Evolutionary conservation across 2,329 filamentous ascomycete genomes (phyloP).

Genomic region (Aspergillus quadrilineatus): DNA sequence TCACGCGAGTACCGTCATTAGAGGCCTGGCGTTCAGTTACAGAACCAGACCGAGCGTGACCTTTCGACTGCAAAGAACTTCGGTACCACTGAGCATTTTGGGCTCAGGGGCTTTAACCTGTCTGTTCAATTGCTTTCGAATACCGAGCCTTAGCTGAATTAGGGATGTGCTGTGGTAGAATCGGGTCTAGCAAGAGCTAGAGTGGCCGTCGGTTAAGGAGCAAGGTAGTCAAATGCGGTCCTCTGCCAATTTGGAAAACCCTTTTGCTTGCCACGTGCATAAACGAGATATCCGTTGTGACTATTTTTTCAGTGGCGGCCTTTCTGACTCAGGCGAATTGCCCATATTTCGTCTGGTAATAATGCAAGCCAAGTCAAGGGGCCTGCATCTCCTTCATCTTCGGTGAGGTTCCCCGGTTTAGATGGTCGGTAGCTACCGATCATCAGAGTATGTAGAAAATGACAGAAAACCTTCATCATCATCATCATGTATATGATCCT

Average conservation of each 20-base stretch:
- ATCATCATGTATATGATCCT: background rate
- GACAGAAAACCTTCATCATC: background rate
- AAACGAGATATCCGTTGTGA: background rate
- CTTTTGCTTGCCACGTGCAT: background rate
- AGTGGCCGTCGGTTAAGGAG: background rate
- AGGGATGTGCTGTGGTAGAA: background rate
- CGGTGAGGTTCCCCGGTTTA: conserved; percentile 2
- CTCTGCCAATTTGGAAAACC: background rate
- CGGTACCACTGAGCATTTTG: background rate
- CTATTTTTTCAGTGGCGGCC: background rate
- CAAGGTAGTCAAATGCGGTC: conserved; percentile 1
- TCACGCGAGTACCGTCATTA: conserved; percentile 4
- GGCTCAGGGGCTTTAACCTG: background rate
- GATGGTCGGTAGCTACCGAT: conserved; percentile 1
- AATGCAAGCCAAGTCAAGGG: conserved; percentile 1
- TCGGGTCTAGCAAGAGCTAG: conserved; percentile 2
- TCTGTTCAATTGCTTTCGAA: background rate
- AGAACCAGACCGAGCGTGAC: background rate
- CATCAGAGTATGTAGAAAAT: background rate
- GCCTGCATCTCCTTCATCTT: background rate
- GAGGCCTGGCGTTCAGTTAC: conserved; percentile 1
- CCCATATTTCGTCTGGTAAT: background rate
- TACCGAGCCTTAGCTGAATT: background rate
- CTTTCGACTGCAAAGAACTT: conserved; percentile 3
- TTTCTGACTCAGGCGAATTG: background rate